Evolutionary conservation across 495 filamentous ascomycete genomes (phyloP).

Genomic region (Amphirosellinia nigrospora): DNA sequence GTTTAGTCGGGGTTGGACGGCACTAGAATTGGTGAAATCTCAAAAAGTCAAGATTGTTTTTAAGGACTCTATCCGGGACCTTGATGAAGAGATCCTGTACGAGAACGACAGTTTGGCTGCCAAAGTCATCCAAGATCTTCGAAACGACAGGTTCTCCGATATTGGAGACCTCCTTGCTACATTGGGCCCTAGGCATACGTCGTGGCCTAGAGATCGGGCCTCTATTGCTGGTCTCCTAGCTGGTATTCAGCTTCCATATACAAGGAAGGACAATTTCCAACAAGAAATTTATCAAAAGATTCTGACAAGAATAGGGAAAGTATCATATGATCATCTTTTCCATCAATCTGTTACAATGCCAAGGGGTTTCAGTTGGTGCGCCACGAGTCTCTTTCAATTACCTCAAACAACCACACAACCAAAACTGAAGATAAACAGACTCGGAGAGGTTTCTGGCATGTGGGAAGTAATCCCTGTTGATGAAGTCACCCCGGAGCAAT

Average conservation of each 20-base stretch:
- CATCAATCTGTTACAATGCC: background rate
- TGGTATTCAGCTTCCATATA: background rate
- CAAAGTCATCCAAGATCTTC: background rate
- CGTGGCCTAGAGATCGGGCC: background rate
- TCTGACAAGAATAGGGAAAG: background rate
- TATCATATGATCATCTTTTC: constrained; percentile 2
- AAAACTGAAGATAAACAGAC: background rate
- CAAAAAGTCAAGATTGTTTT: background rate
- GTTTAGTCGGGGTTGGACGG: background rate
- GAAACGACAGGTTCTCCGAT: background rate
- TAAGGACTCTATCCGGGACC: background rate
- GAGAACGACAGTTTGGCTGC: background rate
- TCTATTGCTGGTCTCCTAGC: background rate
- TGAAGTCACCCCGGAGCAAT: background rate
- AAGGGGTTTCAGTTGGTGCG: constrained; percentile 2
- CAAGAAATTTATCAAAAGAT: background rate
- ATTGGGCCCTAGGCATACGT: background rate
- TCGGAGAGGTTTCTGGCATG: background rate
- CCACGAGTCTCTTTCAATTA: background rate
- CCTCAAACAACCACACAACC: background rate
- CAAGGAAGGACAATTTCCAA: background rate
- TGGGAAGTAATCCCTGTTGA: background rate
- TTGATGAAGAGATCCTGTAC: background rate
- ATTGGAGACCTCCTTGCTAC: background rate
- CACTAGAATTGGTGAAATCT: background rate